These are phyloP conservation scores for Spongiforma sp. DNA, from an alignment of 1,284 basidiomycete genomes.

Conservation along the genomic window DNA sequence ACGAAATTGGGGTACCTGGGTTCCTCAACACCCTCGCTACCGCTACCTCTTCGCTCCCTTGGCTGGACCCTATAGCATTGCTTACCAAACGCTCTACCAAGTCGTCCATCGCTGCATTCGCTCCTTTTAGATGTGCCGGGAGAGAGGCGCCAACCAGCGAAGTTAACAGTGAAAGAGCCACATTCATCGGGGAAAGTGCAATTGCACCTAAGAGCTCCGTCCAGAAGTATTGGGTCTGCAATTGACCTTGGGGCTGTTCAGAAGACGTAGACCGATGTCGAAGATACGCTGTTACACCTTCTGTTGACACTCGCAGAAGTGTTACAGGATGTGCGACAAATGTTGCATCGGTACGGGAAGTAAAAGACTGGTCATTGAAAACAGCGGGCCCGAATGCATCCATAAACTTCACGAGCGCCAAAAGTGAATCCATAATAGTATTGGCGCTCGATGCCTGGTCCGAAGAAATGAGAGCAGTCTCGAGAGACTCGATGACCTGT, in stretches of 20 bases:
- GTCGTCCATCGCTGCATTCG: slow-evolving; percentile 26
- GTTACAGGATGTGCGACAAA: slow-evolving; percentile 43
- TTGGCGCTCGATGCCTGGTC: slow-evolving; percentile 2
- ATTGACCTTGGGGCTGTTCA: slow-evolving; percentile 9
- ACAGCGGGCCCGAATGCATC: slow-evolving; percentile 38
- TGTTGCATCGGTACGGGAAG: slow-evolving; percentile 50
- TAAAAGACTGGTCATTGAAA: slow-evolving; percentile 45
- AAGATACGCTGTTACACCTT: slow-evolving; percentile 43
- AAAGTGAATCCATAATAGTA: slow-evolving; percentile 11
- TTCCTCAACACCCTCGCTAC: slow-evolving; percentile 17
- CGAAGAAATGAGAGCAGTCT: slow-evolving; percentile 18
- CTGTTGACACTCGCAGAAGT: slow-evolving; percentile 48
- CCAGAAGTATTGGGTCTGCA: slow-evolving; percentile 26
- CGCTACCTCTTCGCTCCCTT: slow-evolving; percentile 2
- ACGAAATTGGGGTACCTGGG: slow-evolving; percentile 24
- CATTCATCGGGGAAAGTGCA: slow-evolving; percentile 21
- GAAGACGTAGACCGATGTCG: slow-evolving; percentile 22
- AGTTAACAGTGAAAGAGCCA: slow-evolving; percentile 20
- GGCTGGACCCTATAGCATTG: slow-evolving; percentile 1
- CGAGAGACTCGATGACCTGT: slow-evolving; percentile 36
- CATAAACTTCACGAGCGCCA: slow-evolving; percentile 27
- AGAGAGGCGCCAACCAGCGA: slow-evolving; percentile 14
- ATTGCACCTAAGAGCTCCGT: slow-evolving; percentile 22
- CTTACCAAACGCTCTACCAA: slow-evolving; percentile 21
- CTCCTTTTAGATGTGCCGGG: slow-evolving; percentile 29